These are phyloP conservation scores for Sphagnum fallax DNA, from an alignment of 228 moss, liverwort and hornwort genomes.

Conservation along the genomic window DNA sequence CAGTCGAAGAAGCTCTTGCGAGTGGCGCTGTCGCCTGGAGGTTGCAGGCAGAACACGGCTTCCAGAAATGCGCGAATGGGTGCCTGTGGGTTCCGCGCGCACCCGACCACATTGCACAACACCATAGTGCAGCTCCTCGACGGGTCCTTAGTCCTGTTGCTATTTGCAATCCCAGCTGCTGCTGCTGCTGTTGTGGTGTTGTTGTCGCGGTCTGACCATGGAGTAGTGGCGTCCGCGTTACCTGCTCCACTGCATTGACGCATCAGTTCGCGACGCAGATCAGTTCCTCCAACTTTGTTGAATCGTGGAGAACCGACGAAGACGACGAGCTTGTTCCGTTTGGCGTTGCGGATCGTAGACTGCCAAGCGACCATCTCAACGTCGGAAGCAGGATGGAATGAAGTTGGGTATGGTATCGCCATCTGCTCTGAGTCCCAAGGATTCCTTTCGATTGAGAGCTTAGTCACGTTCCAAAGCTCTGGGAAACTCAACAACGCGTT, in stretches of 20 bases:
- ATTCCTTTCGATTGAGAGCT: slow-evolving; percentile 37
- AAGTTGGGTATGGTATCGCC: slow-evolving; percentile 51
- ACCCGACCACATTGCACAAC: slow-evolving; percentile 21
- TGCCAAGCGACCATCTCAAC: slow-evolving; percentile 33
- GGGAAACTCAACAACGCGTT: slow-evolving; percentile 17
- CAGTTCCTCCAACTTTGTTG: slow-evolving; percentile 2
- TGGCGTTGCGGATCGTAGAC: slow-evolving; percentile 9
- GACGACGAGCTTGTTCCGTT: slow-evolving; percentile 18
- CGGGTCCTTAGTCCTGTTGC: too few species aligned
- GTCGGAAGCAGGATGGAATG: slow-evolving; percentile 44
- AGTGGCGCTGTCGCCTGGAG: slow-evolving; percentile 52
- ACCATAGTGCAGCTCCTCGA: slow-evolving; percentile 24
- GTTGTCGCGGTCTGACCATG: too few species aligned
- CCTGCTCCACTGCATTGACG: slow-evolving; percentile 19
- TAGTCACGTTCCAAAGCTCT: slow-evolving; percentile 41
- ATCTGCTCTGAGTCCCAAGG: slow-evolving; percentile 10
- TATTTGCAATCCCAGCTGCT: too few species aligned
- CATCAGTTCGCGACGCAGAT: slow-evolving; percentile 27
- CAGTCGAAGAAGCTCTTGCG: slow-evolving; percentile 52
- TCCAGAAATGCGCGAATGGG: slow-evolving; percentile 20
- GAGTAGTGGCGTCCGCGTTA: too few species aligned
- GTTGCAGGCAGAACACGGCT: slow-evolving; percentile 50
- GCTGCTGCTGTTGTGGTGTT: too few species aligned
- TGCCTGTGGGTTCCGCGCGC: slow-evolving; percentile 26
- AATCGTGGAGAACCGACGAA: slow-evolving; percentile 39